Conservation (phyloP, 192 early-diverging fungal species). For the Backusella morwellensis region DNA sequence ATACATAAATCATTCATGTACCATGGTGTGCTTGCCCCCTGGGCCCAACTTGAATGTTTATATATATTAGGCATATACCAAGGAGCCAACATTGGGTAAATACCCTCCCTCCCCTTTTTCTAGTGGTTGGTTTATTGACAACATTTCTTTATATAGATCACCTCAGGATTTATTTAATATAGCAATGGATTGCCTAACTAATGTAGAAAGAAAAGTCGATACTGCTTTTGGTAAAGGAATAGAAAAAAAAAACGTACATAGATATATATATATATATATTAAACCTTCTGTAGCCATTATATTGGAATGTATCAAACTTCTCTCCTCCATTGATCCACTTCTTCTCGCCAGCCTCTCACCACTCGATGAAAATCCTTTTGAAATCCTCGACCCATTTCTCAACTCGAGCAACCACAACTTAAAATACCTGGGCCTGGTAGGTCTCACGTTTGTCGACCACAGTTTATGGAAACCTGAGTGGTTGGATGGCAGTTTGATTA, state of each 20-base stretch:
- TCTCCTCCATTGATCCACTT: constrained; percentile 7
- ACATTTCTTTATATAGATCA: constrained; percentile 9
- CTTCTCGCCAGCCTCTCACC: neutral
- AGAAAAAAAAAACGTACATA: neutral
- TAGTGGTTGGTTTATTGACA: neutral
- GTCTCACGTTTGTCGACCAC: constrained; percentile 23
- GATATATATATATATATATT: neutral
- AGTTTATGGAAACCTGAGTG: constrained; percentile 22
- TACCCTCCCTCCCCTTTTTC: neutral
- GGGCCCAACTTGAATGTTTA: constrained; percentile 53
- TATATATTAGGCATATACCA: constrained; percentile 34
- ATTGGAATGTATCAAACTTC: constrained; percentile 32
- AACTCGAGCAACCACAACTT: constrained; percentile 47
- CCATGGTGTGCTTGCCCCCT: constrained; percentile 52
- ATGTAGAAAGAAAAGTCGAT: constrained; percentile 37
- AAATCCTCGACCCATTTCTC: constrained; percentile 29
- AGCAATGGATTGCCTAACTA: constrained; percentile 11
- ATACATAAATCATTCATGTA: constrained; percentile 47
- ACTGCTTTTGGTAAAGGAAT: constrained; percentile 38
- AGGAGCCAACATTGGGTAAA: constrained; percentile 12
- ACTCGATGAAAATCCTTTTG: constrained; percentile 8
- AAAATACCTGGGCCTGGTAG: constrained; percentile 47
- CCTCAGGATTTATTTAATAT: constrained; percentile 11
- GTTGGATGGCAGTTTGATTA: constrained; percentile 19
- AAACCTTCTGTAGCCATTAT: constrained; percentile 28